Evolutionary conservation across 1,284 basidiomycete genomes (phyloP).

Genomic region (Lentinula novae-zelandiae): DNA sequence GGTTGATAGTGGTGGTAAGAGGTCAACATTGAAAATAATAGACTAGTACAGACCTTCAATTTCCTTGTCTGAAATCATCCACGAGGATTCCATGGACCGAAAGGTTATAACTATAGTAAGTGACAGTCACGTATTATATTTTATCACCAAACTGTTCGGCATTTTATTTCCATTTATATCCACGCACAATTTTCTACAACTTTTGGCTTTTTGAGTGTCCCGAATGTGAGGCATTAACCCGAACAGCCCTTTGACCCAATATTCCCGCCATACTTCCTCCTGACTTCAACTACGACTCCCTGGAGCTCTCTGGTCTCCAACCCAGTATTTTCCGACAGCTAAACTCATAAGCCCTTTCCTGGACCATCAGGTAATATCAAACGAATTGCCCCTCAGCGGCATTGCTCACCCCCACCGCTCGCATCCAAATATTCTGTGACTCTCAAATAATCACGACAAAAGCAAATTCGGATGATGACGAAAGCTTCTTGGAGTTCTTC

Average conservation of each 20-base stretch:
- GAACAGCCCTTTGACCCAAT: background rate
- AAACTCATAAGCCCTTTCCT: background rate
- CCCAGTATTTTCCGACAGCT: background rate
- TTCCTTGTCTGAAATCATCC: conserved; percentile 6
- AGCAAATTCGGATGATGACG: no score
- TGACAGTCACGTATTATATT: background rate
- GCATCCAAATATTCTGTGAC: no score
- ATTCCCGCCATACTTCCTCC: no score
- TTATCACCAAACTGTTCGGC: background rate
- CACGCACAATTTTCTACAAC: background rate
- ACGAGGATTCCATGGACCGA: conserved; percentile 4
- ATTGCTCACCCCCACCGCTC: no score
- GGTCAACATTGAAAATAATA: conserved; percentile 1
- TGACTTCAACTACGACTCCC: background rate
- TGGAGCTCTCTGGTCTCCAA: background rate
- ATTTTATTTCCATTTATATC: background rate
- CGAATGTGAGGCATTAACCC: background rate
- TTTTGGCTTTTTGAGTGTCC: background rate
- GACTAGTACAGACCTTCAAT: background rate
- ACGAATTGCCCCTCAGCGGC: no score
- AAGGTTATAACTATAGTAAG: background rate
- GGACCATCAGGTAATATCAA: background rate
- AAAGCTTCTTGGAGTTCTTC: no score
- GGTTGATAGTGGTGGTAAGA: background rate
- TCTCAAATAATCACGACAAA: no score